phyloP scores from a whole-genome alignment of 108 stramenopile species.

The Fistulifera pelliculosa region DNA sequence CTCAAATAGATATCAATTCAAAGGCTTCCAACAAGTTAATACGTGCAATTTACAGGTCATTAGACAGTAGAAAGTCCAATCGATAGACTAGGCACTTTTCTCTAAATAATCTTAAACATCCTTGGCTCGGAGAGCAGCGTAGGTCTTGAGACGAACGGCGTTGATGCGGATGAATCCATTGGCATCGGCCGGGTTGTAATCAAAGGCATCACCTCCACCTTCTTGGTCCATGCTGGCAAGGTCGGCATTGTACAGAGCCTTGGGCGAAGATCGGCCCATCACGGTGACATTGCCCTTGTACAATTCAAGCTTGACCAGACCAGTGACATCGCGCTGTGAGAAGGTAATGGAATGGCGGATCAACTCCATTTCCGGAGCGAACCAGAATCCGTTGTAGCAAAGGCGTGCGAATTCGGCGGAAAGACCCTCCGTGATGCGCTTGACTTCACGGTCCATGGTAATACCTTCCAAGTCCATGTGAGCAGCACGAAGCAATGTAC shows the following conservation, averaged over 20 bases:
- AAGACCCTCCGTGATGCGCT: slow-evolving; percentile 91
- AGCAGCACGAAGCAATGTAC: slow-evolving; percentile 89
- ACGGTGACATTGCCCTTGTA: slow-evolving; percentile 95
- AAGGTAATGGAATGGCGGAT: slow-evolving; percentile 83
- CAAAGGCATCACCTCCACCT: slow-evolving; percentile 91
- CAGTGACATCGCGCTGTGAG: slow-evolving; percentile 86
- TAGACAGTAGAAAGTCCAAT: too few relatives aligned
- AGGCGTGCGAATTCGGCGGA: slow-evolving; percentile 88
- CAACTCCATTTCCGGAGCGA: slow-evolving; percentile 98
- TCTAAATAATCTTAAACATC: slow-evolving; percentile 19
- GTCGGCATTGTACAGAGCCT: slow-evolving; percentile 93
- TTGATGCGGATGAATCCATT: slow-evolving; percentile 99
- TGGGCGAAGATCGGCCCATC: slow-evolving; percentile 75
- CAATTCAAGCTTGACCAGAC: slow-evolving; percentile 81
- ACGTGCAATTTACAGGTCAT: too few relatives aligned
- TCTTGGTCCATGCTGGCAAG: slow-evolving; percentile 98
- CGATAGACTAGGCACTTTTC: too few relatives aligned
- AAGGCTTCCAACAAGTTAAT: too few relatives aligned
- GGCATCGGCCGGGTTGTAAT: slow-evolving; percentile 96
- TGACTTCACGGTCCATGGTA: slow-evolving; percentile 96
- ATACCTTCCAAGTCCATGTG: slow-evolving; percentile 96
- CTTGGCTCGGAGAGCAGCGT: slow-evolving; percentile 86
- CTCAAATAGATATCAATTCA: too few relatives aligned
- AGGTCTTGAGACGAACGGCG: slow-evolving; percentile 94
- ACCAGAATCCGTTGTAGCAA: slow-evolving; percentile 99